phyloP scores from a whole-genome alignment of 371 early-diverging fungal species.

The Fennellomyces sp. region DNA sequence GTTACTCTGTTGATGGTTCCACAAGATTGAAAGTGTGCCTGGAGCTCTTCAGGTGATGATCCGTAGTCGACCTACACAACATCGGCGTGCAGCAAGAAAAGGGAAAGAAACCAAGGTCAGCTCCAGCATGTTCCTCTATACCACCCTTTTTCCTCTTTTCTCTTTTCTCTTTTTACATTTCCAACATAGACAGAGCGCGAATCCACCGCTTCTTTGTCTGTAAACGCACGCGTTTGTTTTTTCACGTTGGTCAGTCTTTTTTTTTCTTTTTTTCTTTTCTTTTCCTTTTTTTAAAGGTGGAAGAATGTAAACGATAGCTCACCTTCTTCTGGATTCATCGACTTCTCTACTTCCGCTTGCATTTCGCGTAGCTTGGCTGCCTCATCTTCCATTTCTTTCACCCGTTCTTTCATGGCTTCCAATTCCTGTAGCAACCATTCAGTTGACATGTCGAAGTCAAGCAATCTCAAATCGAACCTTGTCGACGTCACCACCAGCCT shows the following conservation, averaged over 20 bases:
- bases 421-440: constrained; percentile 51
- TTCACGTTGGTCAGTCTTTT: constrained; percentile 3
- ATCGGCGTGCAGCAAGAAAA: too few species aligned
- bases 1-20: constrained; percentile 98
- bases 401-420: constrained; percentile 86
- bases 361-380: constrained; percentile 93
- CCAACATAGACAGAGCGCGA: constrained; percentile 94
- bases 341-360: constrained; percentile 89
- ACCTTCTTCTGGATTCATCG: constrained; percentile 71
- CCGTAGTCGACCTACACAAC: constrained; percentile 86
- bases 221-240: neutral
- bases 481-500: constrained; percentile 33
- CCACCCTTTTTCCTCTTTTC: neutral
- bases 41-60: constrained; percentile 95
- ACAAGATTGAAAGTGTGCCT: constrained; percentile 94
- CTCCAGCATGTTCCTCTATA: neutral
- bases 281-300: constrained; percentile 3
- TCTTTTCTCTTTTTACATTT: constrained; percentile 65
- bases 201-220: constrained; percentile 87
- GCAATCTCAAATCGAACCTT: constrained; percentile 20
- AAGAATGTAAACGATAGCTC: constrained; percentile 2
- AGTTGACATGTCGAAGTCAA: constrained; percentile 1
- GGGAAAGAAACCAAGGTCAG: neutral
- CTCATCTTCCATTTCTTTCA: constrained; percentile 93
- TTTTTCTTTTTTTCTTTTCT: constrained; percentile 1